Evolutionary conservation across 2,329 filamentous ascomycete genomes (phyloP), one percentile per base, ranked within the genome.

Genomic region (Alternaria conjuncta): DNA sequence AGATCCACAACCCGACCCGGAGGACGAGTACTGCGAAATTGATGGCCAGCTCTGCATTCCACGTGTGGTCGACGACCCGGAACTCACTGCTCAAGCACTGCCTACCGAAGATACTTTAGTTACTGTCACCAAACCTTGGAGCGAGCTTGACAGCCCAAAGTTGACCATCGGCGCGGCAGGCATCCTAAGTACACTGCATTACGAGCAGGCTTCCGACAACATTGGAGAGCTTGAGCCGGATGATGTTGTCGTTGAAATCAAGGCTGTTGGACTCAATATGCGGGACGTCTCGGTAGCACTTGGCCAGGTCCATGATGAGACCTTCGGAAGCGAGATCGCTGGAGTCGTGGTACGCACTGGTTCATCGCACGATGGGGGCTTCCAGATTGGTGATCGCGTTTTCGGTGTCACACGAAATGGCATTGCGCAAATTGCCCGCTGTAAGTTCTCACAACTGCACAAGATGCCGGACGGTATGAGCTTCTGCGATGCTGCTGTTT

Each of bases 281-380:
- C 66, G 66, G 23, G 73, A 76, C 44, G 25, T 69, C 18, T 47
- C 68, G 7, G 53, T 68, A 9, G 60, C 69, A 5, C 58, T 70
- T 10, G 80, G 80, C 6, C 77, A 80, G 44, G 45, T 69, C 5
- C 55, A 63, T 23, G 65, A 64, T 7, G 61, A 67, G 18, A 25
- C 41, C 3, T 60, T 68, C 26, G 70, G 65, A 13, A 66, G 41
- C 13, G 64, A 68, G 10, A 69, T 62, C n/a, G 68, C 69, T 18
- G 71, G 71, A 26, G 32, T 68, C 12, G 63, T 73, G n/a, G n/a
- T 53, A 4, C 46, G 44, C 46, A 57, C 32, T 13, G 55, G 57
- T 4, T 45, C 49, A 13, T 49, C 46, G 9, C 11, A 20, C 20
- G 15, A 8, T 12, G 21, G 49, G 13, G 21, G 30, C 11, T 69